Evolutionary conservation across 1,284 basidiomycete genomes (phyloP).

Genomic region (Sanghuangporus sanghuang): DNA sequence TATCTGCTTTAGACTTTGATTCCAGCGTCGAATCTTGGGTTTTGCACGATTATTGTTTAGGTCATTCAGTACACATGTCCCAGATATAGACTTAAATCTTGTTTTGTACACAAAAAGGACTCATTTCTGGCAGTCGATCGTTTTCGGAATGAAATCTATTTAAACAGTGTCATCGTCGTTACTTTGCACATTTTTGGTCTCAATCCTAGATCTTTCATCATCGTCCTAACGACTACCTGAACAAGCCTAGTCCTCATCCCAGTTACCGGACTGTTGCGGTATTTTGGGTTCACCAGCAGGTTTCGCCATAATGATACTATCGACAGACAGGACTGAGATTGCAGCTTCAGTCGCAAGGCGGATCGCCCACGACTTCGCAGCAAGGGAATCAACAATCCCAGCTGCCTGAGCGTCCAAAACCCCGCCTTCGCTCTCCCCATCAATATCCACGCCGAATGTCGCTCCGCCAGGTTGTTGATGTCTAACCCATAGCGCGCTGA

Average conservation of each 20-base stretch:
- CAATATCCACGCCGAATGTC: constrained; percentile 88
- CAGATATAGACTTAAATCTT: not conserved
- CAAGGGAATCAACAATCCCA: constrained; percentile 79
- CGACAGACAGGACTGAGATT: constrained; percentile 89
- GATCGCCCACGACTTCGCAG: constrained; percentile 88
- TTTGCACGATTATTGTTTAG: not conserved
- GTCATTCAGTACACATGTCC: not conserved
- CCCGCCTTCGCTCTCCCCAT: constrained; percentile 74
- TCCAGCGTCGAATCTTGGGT: not conserved
- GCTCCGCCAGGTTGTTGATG: constrained; percentile 74
- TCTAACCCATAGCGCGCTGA: constrained; percentile 85
- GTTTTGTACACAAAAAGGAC: not conserved
- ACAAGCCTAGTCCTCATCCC: constrained; percentile 58
- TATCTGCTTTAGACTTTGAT: not conserved
- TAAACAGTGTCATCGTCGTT: no score
- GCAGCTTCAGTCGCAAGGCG: constrained; percentile 91
- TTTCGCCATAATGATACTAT: constrained; percentile 98
- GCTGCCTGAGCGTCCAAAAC: constrained; percentile 58
- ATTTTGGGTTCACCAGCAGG: constrained; percentile 85
- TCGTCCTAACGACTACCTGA: no score
- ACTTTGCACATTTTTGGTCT: not conserved
- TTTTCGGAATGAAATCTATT: no score
- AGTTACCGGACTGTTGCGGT: constrained; percentile 77
- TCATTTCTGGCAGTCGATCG: no score
- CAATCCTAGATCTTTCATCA: not conserved